phyloP scores from a whole-genome alignment of 352 stramenopile species.

The Blastocystis hominis region DNA sequence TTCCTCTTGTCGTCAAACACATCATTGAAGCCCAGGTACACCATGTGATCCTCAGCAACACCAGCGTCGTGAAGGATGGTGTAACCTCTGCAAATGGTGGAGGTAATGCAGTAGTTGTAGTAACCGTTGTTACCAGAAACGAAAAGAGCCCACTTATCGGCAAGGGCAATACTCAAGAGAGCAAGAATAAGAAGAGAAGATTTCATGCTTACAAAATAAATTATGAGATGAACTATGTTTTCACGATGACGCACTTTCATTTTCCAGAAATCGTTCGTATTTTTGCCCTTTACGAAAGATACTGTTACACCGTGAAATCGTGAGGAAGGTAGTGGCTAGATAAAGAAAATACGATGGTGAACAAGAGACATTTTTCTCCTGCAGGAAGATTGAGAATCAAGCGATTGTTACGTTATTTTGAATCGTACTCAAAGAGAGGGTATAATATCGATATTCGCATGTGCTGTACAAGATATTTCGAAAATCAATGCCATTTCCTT shows the following conservation, averaged over 20 bases:
- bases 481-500: no score
- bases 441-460: no score
- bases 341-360: no score
- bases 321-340: no score
- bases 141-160: constrained; percentile 57
- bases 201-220: constrained; percentile 54
- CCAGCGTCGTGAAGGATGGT: constrained; percentile 36
- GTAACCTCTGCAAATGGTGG: constrained; percentile 57
- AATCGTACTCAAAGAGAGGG: no score
- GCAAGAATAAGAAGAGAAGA: constrained; percentile 2
- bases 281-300: no score
- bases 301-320: no score
- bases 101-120: constrained; percentile 57
- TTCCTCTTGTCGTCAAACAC: constrained; percentile 9
- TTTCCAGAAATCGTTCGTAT: background rate
- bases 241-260: background rate
- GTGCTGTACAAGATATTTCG: no score
- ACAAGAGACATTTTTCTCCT: no score
- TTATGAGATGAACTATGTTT: background rate
- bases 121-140: constrained; percentile 51
- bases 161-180: constrained; percentile 24
- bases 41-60: constrained; percentile 53
- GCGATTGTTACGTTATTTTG: no score
- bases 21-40: constrained; percentile 53
- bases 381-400: no score